Conservation (phyloP, 169 alveolate species). For the Perkinsus marinus region DNA sequence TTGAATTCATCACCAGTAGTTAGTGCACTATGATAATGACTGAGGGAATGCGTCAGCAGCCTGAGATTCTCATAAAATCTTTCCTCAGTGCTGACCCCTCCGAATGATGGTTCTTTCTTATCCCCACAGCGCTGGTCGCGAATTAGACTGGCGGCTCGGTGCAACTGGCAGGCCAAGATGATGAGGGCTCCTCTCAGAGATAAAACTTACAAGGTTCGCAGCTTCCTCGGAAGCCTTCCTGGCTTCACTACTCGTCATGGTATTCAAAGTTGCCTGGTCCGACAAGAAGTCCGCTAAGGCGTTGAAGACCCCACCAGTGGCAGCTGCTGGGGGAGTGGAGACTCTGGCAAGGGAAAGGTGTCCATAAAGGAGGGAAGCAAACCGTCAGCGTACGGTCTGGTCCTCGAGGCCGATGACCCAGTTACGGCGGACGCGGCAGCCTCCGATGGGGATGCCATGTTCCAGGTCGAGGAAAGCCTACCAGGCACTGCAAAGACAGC, state of each 20-base stretch:
- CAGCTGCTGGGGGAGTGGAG: neutral
- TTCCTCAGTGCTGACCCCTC: neutral
- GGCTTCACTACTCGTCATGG: neutral
- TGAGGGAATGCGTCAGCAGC: neutral
- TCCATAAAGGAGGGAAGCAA: too few relatives aligned
- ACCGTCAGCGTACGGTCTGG: too few relatives aligned
- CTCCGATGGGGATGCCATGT: too few relatives aligned
- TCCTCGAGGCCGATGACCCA: too few relatives aligned
- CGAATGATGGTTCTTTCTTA: neutral
- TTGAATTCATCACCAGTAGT: neutral
- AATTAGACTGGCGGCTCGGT: neutral
- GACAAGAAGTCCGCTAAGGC: neutral
- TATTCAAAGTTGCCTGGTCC: neutral
- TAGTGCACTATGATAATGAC: neutral
- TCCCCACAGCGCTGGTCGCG: neutral
- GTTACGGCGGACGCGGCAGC: too few relatives aligned
- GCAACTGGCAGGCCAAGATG: neutral
- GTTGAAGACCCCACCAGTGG: neutral
- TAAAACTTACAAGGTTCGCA: neutral
- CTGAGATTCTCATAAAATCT: neutral
- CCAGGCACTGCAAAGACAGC: neutral
- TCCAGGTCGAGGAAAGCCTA: too few relatives aligned
- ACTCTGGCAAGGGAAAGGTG: neutral
- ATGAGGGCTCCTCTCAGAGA: neutral
- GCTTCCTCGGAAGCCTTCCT: neutral